These are phyloP conservation scores for Simmondsia chinensis DNA, from an alignment of 148 eudicot genomes.

Conservation along the genomic window DNA sequence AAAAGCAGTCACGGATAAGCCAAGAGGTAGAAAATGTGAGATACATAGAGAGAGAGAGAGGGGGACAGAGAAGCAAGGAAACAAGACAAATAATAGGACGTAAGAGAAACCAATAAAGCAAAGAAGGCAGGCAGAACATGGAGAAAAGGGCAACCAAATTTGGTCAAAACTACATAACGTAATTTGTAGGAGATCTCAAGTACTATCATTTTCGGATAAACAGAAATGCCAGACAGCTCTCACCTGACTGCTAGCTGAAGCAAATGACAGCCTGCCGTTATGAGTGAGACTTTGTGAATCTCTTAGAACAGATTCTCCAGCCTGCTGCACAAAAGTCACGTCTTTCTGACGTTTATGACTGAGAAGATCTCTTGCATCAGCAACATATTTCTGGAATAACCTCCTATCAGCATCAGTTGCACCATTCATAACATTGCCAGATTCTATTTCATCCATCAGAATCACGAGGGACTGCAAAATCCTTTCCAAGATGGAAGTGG, in stretches of 20 bases:
- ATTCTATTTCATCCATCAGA: constrained; percentile 26
- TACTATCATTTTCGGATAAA: too few species aligned
- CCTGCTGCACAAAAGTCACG: constrained; percentile 8
- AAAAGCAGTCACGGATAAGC: too few species aligned
- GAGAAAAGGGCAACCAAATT: too few species aligned
- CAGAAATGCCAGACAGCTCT: constrained; percentile 3
- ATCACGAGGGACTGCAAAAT: constrained; percentile 23
- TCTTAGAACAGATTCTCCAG: constrained; percentile 8
- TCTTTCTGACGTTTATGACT: constrained; percentile 22
- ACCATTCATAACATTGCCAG: constrained; percentile 16
- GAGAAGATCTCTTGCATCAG: constrained; percentile 35
- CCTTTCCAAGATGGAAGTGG: constrained; percentile 43
- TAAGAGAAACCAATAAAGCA: too few species aligned
- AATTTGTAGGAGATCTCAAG: too few species aligned
- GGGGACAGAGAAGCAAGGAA: too few species aligned
- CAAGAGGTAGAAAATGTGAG: too few species aligned
- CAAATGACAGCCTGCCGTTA: constrained; percentile 8
- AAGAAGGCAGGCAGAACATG: too few species aligned
- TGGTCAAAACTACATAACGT: too few species aligned
- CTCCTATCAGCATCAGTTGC: constrained; percentile 32
- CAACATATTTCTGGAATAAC: constrained; percentile 28
- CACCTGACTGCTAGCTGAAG: constrained; percentile 30
- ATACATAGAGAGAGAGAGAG: too few species aligned
- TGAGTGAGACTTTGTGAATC: constrained; percentile 7
- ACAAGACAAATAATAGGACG: too few species aligned